Conservation (phyloP, 2,329 filamentous ascomycete genomes). For the Lojkania enalia region DNA sequence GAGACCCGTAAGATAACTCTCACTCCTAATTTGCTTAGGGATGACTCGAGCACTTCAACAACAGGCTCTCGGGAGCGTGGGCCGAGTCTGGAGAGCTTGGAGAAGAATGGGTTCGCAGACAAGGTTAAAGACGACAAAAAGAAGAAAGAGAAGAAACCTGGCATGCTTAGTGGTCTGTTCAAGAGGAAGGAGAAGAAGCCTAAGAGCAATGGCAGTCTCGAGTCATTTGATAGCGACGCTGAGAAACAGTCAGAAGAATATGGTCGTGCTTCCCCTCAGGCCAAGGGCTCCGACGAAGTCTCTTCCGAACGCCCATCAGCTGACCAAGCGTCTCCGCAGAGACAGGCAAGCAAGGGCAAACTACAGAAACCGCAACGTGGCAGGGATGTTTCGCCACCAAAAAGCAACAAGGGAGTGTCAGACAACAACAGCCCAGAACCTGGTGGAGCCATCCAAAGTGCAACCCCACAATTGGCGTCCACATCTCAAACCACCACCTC, state of each 20-base stretch:
- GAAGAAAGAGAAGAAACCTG: constrained; percentile 70
- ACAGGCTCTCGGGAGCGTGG: constrained; percentile 51
- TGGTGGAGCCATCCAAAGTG: constrained; percentile 13
- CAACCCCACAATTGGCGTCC: constrained; percentile 15
- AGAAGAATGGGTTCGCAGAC: constrained; percentile 67
- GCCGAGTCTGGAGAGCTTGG: constrained; percentile 75
- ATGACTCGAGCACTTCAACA: constrained; percentile 62
- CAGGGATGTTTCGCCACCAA: constrained; percentile 38
- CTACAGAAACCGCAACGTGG: constrained; percentile 39
- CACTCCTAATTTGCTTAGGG: constrained; percentile 86
- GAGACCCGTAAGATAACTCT: constrained; percentile 98
- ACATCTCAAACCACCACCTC: constrained; percentile 21
- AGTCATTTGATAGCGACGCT: constrained; percentile 45
- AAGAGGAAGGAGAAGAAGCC: constrained; percentile 67
- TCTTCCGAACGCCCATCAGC: constrained; percentile 30
- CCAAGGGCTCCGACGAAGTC: constrained; percentile 36
- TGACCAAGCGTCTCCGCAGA: constrained; percentile 34
- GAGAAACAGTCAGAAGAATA: constrained; percentile 50
- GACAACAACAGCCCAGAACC: constrained; percentile 39
- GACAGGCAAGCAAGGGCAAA: constrained; percentile 45
- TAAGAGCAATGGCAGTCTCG: constrained; percentile 43
- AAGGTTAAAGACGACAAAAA: constrained; percentile 72
- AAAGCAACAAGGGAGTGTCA: constrained; percentile 36
- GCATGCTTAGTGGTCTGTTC: constrained; percentile 72
- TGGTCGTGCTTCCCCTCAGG: constrained; percentile 39